Base-by-base conservation (phyloP, 2,329 filamentous ascomycete species). In the Dryadomyces quercivorus region DNA sequence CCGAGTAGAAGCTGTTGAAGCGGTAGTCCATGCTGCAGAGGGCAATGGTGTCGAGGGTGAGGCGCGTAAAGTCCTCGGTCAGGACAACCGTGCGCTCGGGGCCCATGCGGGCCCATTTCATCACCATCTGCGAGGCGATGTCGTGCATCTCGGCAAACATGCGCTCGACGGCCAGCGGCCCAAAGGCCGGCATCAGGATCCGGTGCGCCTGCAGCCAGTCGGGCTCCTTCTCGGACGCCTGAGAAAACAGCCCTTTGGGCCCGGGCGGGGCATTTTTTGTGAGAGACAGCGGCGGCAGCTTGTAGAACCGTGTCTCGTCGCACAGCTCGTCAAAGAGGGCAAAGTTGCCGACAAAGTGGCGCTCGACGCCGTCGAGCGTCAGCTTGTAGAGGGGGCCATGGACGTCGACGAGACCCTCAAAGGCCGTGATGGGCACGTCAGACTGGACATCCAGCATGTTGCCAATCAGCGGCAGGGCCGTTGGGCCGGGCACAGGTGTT, bases 81-180 rank as follows among this genome's bases (percentile, higher is more conserved):
- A 79, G 77, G 47, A 74, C 69, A 56, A 90, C 84, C 10, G 75
- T 70, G 65, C 1, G 72, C 65, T 1, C 59, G 4, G 79, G 69
- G 0, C 85, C 85, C 59, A 80, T 73, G 38, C 84, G 75, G 18
- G 82, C 83, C 76, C 83, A 83, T 65, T 87, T 87, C 67, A 86
- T 72, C 10, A 77, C 75, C 51, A 88, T 67, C 62, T 88, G 84
- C 0, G 74, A 72, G 5, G 82, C 77, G 57, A 87, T 80, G 59
- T 87, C 84, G 58, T 82, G 74, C 81, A 84, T 84, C 61, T 83
- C 80, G 55, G 42, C 73, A 58, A 84, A 88, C 84, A 88, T 88
- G 55, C 68, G 70, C 40, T 78, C 75, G 61, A 89, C 87, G 1
- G 78, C 74, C 21, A 87, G 65, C 0, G 85, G 85, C 0, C 84